Evolutionary conservation across 2,329 filamentous ascomycete genomes (phyloP), one percentile per base, ranked within the genome.

Genomic region (Verticillium alfalfae): DNA sequence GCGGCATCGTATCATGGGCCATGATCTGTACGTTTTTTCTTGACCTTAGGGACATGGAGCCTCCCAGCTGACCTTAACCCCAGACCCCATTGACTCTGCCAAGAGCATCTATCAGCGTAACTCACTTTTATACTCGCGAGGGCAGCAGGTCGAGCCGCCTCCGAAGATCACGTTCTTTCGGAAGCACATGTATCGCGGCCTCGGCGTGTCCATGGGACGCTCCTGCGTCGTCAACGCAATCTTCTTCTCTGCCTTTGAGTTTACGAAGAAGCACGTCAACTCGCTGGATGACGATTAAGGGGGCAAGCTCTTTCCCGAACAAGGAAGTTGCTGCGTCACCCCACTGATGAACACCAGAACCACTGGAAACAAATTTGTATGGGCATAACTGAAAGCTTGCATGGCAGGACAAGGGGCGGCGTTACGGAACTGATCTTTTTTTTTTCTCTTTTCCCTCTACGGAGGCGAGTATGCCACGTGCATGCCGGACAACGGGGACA

Each of bases 161-260:
- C 90, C 91, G 10, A 90, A 88, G 73, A 92, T 95, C 63, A 82
- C 89, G 63, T 93, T 92, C 75, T 90, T 92, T 75, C 86, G 89
- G 69, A 81, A 81, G 60, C 85, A 88, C 65, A 93, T 93, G 86
- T 96, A 95, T 75, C 87, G 91, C 68, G 92, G 91, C 36, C 81
- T 96, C 3, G 90, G 88, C 26, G 91, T 95, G 34, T 93, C 90
- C 41, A 93, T 95, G 87, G 84, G 86, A 66, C 87, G 92, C 61
- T 93, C 91, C 13, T 93, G 90, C 69, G 81, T 92, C 59, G 88
- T 95, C 67, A 96, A 96, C 72, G 91, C 91, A 67, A 90, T 96
- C 69, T 96, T 96, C 81, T 96, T 96, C 78, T 93, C 90, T 54
- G 89, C 88, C 45, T 96, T 95, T 72, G 92, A 96, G 76, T 88